Base-by-base conservation (phyloP, 768 basidiomycete species). In the Nidularia sp. region DNA sequence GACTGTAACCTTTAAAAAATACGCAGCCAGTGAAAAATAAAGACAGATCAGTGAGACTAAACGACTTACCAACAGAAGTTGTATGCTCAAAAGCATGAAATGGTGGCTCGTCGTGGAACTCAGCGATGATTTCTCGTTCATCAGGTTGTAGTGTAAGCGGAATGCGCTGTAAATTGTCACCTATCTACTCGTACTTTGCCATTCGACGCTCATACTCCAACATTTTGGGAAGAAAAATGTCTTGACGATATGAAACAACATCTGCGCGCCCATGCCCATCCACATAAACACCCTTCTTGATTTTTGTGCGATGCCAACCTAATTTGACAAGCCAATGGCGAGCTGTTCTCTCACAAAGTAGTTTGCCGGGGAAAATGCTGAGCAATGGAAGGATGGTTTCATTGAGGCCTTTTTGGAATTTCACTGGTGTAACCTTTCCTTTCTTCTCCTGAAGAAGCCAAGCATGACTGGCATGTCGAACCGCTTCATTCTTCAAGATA, bases 41-140 rank as follows among this genome's bases (percentile, higher is more conserved):
- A n/a, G n/a, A n/a, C n/a, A n/a, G n/a, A n/a, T n/a, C n/a, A n/a
- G n/a, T n/a, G n/a, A n/a, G n/a, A n/a, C n/a, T 56, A 63, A 22
- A 58, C 39, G 25, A 31, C 7, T 2, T 70, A 55, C 57, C 61
- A 54, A 0, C 46, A 42, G 5, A 31, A 31, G 34, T 5, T 12
- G 22, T 22, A 41, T 60, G 47, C 1, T 72, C 67, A 57, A 64
- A 61, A 10, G 32, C 62, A 57, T 68, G 64, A 36, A 70, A 68
- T 13, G 52, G 64, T 15, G 56, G 55, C 48, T 72, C 66, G 52
- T 71, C 63, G 35, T 72, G 69, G 53, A 68, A 71, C 10, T 59
- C 45, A 2, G 64, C 53, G 29, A 67, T 65, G n/a, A 70, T 61
- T 48, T 60, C 55, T 3, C 35, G 32, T 47, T 69, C 66, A 13